Base-by-base conservation (phyloP, 768 basidiomycete species). In the Suillus decipiens region DNA sequence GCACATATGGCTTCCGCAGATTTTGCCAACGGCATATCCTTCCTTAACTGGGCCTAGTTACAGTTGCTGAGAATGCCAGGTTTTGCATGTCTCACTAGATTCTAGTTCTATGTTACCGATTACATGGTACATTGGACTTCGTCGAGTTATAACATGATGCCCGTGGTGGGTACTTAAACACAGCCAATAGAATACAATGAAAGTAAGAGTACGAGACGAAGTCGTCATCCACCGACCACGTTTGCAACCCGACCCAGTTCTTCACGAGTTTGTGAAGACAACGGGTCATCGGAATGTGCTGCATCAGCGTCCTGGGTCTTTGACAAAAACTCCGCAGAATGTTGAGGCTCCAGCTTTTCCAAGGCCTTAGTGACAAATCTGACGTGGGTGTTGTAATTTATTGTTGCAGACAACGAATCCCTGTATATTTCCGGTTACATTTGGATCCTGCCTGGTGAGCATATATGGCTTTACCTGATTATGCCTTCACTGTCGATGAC, bases 331-430 rank as follows among this genome's bases (percentile, higher is more conserved):
- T 62, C 22, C 10, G 10, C 24, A 37, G 37, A 3, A 28, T 45
- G 28, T 65, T n/a, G 51, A 34, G 51, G n/a, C 33, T 19, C 39
- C 57, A 88, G 72, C 66, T 79, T 84, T 61, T 82, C 82, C 43
- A 93, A 77, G 80, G 86, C 87, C 70, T 86, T 86, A 43, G 83
- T 81, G 8, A 92, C 88, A 68, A 93, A 92, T 71, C 87, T 88
- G 34, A 81, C 75, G 67, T 94, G 92, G 0, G 84, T 88, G 34
- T 77, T 81, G 70, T 81, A 88, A 71, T 86, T 87, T 65, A 91
- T 72, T 9, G 82, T 86, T 0, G 86, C 78, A 62, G 86, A 87
- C 39, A 87, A 70, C 2, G 81, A 82, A 66, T 86, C 88, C 67
- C 89, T 89, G 28, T 17, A 31, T 4, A 7, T 5, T 60, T 4